Evolutionary conservation across 176 grass and related monocot genomes (phyloP), one percentile per base, ranked within the genome.

Genomic region (Paspalum notatum): DNA sequence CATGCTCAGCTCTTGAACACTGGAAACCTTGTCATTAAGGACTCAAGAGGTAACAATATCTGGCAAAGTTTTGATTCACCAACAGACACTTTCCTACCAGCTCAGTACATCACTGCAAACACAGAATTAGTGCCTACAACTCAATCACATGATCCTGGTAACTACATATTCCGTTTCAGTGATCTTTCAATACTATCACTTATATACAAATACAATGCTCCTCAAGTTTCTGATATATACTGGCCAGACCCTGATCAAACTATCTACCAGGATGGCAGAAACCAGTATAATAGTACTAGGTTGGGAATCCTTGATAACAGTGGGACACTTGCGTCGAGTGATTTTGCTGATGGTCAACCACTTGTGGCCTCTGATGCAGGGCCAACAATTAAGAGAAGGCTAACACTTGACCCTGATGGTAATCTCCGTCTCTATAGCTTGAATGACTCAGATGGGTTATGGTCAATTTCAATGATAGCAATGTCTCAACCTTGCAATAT

Each of bases 61-160:
- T 92, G 90, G 90, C 79, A 92, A 71, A 92, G 90, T 70, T 92
- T 92, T 43, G 82, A 89, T 79, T 92, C 58, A 52, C 86, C 90
- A 39, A 86, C 86, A 11, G 60, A 92, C 41, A 92, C 90, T 16
- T 76, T 89, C 41, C 82, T 92, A 32, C 86, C 90, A 27, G 18
- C 57, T 20, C 90, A 92, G 72, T 71, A 8, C 43, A 82, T 91
- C 54, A 91, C 76, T 60, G 62, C n/a, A 24, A 39, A 49, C 13
- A 68, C 81, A 45, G 78, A 78, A 72, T 53, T 91, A 7, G 64
- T 85, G 9, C 59, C 85, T 57, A 66, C 82, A 20, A 82, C 62
- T 26, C 42, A 56, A 87, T 70, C 43, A 4, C 43, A 73, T 14
- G 17, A 12, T 46, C 44, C 72, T 5, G 82, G 85, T 66, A 9